Evolutionary conservation across 352 stramenopile species (phyloP), one percentile per base, ranked within the genome.

Genomic region (Peronospora farinosa): DNA sequence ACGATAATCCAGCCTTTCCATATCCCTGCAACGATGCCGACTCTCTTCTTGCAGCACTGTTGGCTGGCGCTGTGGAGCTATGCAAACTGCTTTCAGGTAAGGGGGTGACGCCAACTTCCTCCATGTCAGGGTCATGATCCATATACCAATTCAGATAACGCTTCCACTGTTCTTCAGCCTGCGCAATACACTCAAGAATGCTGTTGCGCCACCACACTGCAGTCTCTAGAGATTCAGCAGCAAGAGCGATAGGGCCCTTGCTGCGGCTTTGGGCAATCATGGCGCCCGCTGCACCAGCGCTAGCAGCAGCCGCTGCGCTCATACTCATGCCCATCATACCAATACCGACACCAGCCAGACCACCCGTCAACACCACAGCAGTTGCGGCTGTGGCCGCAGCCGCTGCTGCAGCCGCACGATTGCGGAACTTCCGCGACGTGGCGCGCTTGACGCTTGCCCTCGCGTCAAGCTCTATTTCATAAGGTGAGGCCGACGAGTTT

Each of bases 101-200:
- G 7, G 51, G 47, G 1, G 46, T 59, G 11, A 56, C 32, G n/a
- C 35, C 50, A 23, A 23, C 40, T 30, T 64, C 62, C 13, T 79
- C 70, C 19, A 75, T 48, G 8, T 78, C 69, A 6, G 73, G 63
- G 12, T 91, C 80, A 13, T 86, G 77, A 42, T 88, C 78, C 71
- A 92, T 86, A 53, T 92, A 92, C 82, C 82, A 92, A 27, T 85
- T 81, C 13, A 92, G 47, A 38, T 92, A 92, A 27, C 78, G 79
- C 28, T 86, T 87, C 82, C 82, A 92, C 55, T 90, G 78, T 51
- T 88, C 75, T 60, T 92, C 82, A 0, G 82, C 78, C 50, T 92
- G 82, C 0, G 78, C 75, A 51, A 92, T 86, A 36, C 82, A 92
- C 48, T 92, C 82, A 0, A 89, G 39, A 42, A 92, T 88, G 47